Percentiles rank a stretch among this genome's conserved stretches.
Conservation (phyloP, 129 eudicot genomes). For the Deinandra increscens region DNA sequence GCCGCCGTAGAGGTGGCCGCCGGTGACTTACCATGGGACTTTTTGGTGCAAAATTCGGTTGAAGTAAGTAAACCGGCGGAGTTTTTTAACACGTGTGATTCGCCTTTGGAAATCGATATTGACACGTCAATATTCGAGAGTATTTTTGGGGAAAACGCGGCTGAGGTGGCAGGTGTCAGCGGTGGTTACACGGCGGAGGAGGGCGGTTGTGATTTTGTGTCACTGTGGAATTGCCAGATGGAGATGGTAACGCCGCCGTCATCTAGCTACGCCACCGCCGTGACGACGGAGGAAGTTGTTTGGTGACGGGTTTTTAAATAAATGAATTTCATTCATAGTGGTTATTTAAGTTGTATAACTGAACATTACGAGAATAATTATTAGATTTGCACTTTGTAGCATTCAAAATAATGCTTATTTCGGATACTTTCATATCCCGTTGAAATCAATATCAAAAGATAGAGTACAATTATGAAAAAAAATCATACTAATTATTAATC, state of each 20-base stretch:
- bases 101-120: constrained; percentile 21
- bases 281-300: constrained; percentile 30
- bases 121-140: constrained; percentile 23
- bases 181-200: constrained; percentile 1
- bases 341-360: neutral
- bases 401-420: neutral
- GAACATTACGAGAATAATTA: neutral
- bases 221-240: constrained; percentile 27
- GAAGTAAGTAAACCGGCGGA: constrained; percentile 4
- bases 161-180: constrained; percentile 2
- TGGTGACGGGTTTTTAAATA: constrained; percentile 12
- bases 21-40: constrained; percentile 22
- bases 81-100: neutral
- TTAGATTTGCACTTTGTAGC: neutral
- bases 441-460: too few relatives aligned
- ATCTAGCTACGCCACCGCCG: constrained; percentile 23
- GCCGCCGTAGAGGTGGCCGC: constrained; percentile 8
- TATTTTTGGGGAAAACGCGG: constrained; percentile 14
- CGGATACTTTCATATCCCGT: too few relatives aligned
- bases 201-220: neutral
- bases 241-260: constrained; percentile 19
- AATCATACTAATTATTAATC: too few relatives aligned
- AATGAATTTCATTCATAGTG: neutral
- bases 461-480: too few relatives aligned
- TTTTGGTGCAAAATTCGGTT: constrained; percentile 13